Conservation (phyloP, 2,329 filamentous ascomycete genomes). For the Rosellinia necatrix region DNA sequence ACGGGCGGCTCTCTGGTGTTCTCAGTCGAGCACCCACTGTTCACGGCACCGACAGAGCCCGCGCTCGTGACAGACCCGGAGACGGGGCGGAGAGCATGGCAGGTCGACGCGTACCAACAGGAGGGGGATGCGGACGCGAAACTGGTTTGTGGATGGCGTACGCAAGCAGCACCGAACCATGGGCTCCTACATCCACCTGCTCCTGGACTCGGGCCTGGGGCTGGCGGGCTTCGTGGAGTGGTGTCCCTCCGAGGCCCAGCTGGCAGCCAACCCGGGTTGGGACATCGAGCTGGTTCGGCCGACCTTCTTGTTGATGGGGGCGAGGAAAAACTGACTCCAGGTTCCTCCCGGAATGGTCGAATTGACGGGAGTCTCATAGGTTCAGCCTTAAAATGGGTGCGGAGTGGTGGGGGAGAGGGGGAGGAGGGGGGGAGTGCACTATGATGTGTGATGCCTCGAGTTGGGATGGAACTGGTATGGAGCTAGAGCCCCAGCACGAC, state of each 20-base stretch:
- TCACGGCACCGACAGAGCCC: conserved; percentile 46
- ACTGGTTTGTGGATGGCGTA: conserved; percentile 47
- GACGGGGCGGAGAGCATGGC: conserved; percentile 45
- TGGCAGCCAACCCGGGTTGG: conserved; percentile 22
- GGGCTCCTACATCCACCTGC: conserved; percentile 45
- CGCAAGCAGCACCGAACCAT: conserved; percentile 53
- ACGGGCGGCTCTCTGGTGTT: conserved; percentile 46
- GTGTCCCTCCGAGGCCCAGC: conserved; percentile 32
- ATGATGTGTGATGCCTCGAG: too few species aligned
- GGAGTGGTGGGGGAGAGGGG: too few species aligned
- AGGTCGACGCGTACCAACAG: conserved; percentile 47
- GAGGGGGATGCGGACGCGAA: conserved; percentile 48
- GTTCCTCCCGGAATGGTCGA: not conserved
- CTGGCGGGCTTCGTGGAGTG: conserved; percentile 48
- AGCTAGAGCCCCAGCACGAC: too few species aligned
- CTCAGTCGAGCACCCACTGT: conserved; percentile 54
- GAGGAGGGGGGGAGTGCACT: too few species aligned
- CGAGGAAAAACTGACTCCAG: conserved; percentile 21
- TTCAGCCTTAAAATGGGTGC: too few species aligned
- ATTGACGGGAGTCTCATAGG: too few species aligned
- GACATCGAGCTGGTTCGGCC: conserved; percentile 29
- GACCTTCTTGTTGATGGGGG: conserved; percentile 33
- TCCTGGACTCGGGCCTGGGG: conserved; percentile 45
- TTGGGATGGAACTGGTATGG: too few species aligned
- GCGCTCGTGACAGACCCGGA: conserved; percentile 39